phyloP scores from a whole-genome alignment of 2,329 filamentous ascomycete genomes.

The Phialophora macrospora region DNA sequence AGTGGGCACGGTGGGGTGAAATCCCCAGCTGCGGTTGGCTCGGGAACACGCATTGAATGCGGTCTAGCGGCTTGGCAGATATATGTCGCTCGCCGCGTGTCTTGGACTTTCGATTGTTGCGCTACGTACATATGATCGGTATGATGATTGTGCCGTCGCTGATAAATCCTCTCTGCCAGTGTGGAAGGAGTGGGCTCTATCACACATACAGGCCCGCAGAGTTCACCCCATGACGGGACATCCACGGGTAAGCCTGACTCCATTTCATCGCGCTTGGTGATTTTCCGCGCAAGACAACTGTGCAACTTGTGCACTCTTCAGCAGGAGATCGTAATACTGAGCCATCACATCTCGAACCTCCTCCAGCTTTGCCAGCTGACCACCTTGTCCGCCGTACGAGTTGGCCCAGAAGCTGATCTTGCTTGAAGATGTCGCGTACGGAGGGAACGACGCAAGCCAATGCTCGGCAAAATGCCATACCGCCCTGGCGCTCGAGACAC shows the following conservation, averaged over 20 bases:
- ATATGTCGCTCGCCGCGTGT: background rate
- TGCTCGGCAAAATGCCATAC: constrained; percentile 61
- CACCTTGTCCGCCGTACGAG: constrained; percentile 42
- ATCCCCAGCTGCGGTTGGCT: background rate
- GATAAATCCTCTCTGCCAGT: background rate
- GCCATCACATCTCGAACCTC: too few species aligned
- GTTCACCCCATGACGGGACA: too few species aligned
- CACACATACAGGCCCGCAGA: too few species aligned
- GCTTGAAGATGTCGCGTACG: constrained; percentile 59
- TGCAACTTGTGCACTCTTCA: too few species aligned
- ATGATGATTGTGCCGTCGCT: background rate
- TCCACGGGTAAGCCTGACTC: too few species aligned
- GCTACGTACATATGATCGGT: too few species aligned
- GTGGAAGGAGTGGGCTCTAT: too few species aligned
- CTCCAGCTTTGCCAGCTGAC: too few species aligned
- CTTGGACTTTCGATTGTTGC: background rate
- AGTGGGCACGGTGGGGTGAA: too few species aligned
- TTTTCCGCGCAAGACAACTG: too few species aligned
- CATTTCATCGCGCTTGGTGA: too few species aligned
- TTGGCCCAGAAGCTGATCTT: constrained; percentile 52
- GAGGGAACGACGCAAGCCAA: constrained; percentile 64
- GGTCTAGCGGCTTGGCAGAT: background rate
- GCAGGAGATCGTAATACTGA: too few species aligned
- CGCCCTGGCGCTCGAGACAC: constrained; percentile 53
- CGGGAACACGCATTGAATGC: constrained; percentile 3